Percentiles rank a stretch among this genome's conserved stretches.
These are phyloP conservation scores for Hippophae gyantsensis DNA, from an alignment of 306 rosid species.

Conservation along the genomic window DNA sequence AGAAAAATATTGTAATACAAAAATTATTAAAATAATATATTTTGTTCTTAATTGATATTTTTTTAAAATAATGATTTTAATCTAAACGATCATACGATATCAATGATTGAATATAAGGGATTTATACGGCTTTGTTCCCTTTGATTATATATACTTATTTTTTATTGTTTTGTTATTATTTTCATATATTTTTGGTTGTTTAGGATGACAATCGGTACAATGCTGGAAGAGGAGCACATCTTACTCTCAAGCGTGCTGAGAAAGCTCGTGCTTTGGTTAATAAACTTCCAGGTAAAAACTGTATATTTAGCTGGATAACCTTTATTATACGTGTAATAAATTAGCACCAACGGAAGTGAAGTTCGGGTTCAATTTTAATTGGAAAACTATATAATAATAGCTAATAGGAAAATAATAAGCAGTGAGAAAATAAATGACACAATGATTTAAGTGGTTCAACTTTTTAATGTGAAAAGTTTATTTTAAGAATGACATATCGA, in stretches of 20 bases:
- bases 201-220: conserved; percentile 95
- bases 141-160: background rate
- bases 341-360: background rate
- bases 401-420: too few species aligned
- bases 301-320: background rate
- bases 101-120: background rate
- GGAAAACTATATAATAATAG: too few species aligned
- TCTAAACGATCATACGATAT: too few species aligned
- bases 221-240: conserved; percentile 93
- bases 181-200: conserved; percentile 14
- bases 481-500: too few species aligned
- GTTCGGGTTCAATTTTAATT: too few species aligned
- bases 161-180: conserved; percentile 7
- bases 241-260: conserved; percentile 88
- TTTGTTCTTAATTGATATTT: too few species aligned
- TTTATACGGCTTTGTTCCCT: background rate
- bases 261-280: conserved; percentile 83
- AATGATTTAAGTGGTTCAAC: too few species aligned
- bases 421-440: too few species aligned
- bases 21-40: too few species aligned
- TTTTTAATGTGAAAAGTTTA: too few species aligned
- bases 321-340: background rate
- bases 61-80: too few species aligned
- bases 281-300: conserved; percentile 73
- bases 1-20: too few species aligned